Evolutionary conservation across 2,329 filamentous ascomycete species (phyloP).

Genomic region (Arthrobotrys sphaeroides): DNA sequence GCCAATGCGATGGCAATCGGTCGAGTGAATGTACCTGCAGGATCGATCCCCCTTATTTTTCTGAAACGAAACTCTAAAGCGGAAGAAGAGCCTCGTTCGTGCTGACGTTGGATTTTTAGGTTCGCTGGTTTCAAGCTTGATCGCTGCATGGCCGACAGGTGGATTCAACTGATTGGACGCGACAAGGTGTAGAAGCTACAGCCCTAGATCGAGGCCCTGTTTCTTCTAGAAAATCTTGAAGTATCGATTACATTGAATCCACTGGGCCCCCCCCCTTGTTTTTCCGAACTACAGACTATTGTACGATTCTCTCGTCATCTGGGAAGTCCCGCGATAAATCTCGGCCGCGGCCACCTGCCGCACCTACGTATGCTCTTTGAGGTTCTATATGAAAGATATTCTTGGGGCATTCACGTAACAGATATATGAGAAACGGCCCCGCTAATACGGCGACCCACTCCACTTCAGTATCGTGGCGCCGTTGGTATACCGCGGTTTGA

Average conservation of each 20-base stretch:
- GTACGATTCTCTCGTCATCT: slow-evolving; percentile 9
- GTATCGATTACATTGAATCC: slow-evolving; percentile 16
- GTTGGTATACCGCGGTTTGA: neutral
- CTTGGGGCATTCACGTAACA: neutral
- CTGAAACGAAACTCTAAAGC: slow-evolving; percentile 44
- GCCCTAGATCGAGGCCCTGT: neutral
- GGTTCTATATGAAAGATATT: neutral
- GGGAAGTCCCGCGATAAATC: neutral
- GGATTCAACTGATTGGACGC: neutral
- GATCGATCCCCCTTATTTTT: slow-evolving; percentile 15
- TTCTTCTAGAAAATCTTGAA: slow-evolving; percentile 26
- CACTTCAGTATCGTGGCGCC: neutral
- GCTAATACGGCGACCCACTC: neutral
- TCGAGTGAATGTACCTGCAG: slow-evolving; percentile 30
- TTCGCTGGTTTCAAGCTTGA: slow-evolving; percentile 2
- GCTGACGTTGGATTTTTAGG: neutral
- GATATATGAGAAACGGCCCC: neutral
- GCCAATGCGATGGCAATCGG: slow-evolving; percentile 19
- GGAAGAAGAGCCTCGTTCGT: slow-evolving; percentile 19
- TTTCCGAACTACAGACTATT: slow-evolving; percentile 7
- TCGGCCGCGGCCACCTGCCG: neutral
- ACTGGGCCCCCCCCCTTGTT: neutral
- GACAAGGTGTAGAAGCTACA: neutral
- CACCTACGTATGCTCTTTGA: neutral
- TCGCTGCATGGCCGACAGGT: neutral